Percentiles rank a stretch among this genome's conserved stretches.
Evolutionary conservation across 192 early-diverging fungal species (phyloP).

Genomic region (Gryganskiella cystojenkinii): DNA sequence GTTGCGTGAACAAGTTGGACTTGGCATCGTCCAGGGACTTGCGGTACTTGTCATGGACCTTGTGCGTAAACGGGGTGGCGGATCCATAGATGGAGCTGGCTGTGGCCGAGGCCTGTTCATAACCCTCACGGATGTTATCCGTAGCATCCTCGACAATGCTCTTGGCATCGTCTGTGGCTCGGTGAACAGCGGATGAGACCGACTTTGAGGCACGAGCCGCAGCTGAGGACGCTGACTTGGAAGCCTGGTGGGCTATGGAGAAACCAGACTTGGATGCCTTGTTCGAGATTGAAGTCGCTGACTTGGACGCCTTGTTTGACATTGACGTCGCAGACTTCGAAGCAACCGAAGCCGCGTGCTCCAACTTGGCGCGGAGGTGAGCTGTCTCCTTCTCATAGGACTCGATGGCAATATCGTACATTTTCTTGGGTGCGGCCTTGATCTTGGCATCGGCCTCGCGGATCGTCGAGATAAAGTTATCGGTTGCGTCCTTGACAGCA

Average conservation of each 20-base stretch:
- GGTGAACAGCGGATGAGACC: slow-evolving; percentile 6
- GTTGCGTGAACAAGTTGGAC: slow-evolving; percentile 7
- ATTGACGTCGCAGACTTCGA: slow-evolving; percentile 42
- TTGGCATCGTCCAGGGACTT: slow-evolving; percentile 16
- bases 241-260: slow-evolving; percentile 15
- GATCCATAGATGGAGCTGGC: slow-evolving; percentile 27
- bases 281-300: neutral
- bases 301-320: slow-evolving; percentile 22
- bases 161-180: slow-evolving; percentile 33
- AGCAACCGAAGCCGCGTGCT: slow-evolving; percentile 24
- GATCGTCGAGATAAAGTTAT: slow-evolving; percentile 10
- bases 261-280: slow-evolving; percentile 28
- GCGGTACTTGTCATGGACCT: slow-evolving; percentile 19
- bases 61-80: slow-evolving; percentile 14
- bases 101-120: slow-evolving; percentile 37
- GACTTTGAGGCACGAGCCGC: slow-evolving; percentile 9
- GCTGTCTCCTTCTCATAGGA: slow-evolving; percentile 32
- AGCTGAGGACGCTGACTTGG: slow-evolving; percentile 27
- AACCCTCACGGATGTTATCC: slow-evolving; percentile 21
- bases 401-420: slow-evolving; percentile 30
- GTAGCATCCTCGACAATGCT: slow-evolving; percentile 13
- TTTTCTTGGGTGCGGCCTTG: slow-evolving; percentile 29
- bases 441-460: slow-evolving; percentile 42
- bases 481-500: slow-evolving; percentile 33
- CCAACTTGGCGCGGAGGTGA: slow-evolving; percentile 35